These are phyloP conservation scores for Nakazawaea ernobii DNA, from an alignment of 805 yeast species.

Conservation along the genomic window DNA sequence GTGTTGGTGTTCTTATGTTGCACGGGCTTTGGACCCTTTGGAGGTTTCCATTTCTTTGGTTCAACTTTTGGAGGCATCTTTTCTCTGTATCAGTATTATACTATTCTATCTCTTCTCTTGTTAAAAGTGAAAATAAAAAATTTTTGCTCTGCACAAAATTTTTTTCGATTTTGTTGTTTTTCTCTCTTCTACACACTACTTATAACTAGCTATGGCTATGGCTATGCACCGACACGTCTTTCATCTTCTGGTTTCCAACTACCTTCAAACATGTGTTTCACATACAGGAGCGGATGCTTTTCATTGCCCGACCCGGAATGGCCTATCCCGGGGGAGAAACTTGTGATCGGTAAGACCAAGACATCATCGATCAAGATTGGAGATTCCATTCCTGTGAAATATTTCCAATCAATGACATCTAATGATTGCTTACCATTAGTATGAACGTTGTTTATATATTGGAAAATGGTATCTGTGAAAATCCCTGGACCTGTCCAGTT, in stretches of 20 bases:
- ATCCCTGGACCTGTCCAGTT: slow-evolving; percentile 97
- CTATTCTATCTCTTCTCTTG: neutral
- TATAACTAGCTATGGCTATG: too few relatives aligned
- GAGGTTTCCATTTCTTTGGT: slow-evolving; percentile 77
- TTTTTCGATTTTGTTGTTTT: neutral
- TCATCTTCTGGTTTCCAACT: slow-evolving; percentile 47
- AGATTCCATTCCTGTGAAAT: slow-evolving; percentile 51
- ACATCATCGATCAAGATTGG: slow-evolving; percentile 64
- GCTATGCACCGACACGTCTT: slow-evolving; percentile 6
- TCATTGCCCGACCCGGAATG: slow-evolving; percentile 56
- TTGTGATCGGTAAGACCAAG: slow-evolving; percentile 63
- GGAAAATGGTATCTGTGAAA: slow-evolving; percentile 83
- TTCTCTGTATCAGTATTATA: slow-evolving; percentile 24
- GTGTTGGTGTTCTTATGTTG: slow-evolving; percentile 78
- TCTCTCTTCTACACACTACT: neutral
- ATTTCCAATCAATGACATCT: slow-evolving; percentile 47
- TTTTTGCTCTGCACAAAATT: neutral
- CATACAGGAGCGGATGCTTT: slow-evolving; percentile 47
- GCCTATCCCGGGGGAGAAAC: slow-evolving; percentile 63
- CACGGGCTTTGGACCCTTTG: slow-evolving; percentile 89
- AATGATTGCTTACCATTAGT: slow-evolving; percentile 24
- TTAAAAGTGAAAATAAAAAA: neutral
- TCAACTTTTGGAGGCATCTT: slow-evolving; percentile 36
- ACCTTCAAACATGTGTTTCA: slow-evolving; percentile 59
- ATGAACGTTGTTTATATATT: slow-evolving; percentile 63